Percentiles rank a stretch among this genome's conserved stretches.
These are phyloP conservation scores for Astragalus membranaceus DNA, from an alignment of 306 rosid species.

Conservation along the genomic window DNA sequence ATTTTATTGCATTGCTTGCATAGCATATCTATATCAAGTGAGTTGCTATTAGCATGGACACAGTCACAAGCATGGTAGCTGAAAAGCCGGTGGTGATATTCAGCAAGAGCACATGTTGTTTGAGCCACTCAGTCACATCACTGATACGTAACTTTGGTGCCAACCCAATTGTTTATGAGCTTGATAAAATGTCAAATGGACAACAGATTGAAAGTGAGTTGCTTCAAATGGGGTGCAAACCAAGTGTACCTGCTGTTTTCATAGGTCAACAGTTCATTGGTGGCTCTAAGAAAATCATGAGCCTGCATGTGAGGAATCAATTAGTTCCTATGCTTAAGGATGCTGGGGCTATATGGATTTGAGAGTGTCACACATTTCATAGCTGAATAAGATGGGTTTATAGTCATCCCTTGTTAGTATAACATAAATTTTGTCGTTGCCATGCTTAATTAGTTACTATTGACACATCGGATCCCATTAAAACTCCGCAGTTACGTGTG, in stretches of 20 bases:
- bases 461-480: no score
- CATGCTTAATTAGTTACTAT: no score
- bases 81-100: constrained; percentile 72
- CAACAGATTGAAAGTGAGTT: constrained; percentile 52
- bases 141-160: constrained; percentile 63
- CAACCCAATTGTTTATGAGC: constrained; percentile 60
- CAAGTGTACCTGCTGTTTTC: constrained; percentile 68
- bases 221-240: constrained; percentile 53
- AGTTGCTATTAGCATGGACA: no score
- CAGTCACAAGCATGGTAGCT: constrained; percentile 44
- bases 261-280: constrained; percentile 61
- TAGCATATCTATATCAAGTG: no score
- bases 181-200: constrained; percentile 59
- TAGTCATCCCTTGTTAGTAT: no score
- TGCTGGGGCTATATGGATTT: constrained; percentile 71
- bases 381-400: no score
- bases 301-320: constrained; percentile 55
- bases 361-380: background rate
- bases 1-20: background rate
- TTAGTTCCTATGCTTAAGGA: constrained; percentile 47
- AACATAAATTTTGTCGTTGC: no score
- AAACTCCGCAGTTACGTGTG: no score
- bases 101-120: constrained; percentile 63
- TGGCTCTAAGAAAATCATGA: constrained; percentile 53
- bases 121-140: constrained; percentile 64